Conservation (phyloP, 1,284 basidiomycete genomes). For the Marasmius tenuissimus region DNA sequence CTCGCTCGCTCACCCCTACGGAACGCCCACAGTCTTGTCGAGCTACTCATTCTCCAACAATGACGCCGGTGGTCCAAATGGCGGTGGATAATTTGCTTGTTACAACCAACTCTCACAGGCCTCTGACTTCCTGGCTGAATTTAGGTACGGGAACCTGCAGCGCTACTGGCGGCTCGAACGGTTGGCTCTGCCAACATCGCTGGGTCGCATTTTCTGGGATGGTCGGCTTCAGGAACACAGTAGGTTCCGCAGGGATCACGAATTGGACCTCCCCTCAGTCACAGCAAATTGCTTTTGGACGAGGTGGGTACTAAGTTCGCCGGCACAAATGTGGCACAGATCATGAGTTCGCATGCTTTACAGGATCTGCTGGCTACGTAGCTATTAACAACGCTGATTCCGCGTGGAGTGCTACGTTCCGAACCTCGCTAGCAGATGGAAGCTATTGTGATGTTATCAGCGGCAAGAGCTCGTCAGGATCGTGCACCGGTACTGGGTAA, state of each 20-base stretch:
- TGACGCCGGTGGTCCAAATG: conserved; percentile 59
- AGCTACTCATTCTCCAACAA: conserved; percentile 53
- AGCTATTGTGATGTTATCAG: conserved; percentile 51
- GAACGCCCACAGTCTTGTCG: conserved; percentile 63
- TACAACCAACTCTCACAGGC: no score
- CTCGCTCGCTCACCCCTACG: conserved; percentile 66
- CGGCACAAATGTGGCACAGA: not conserved
- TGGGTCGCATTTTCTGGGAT: conserved; percentile 58
- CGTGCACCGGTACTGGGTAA: conserved; percentile 47
- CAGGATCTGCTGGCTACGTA: conserved; percentile 54
- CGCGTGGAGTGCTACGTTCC: conserved; percentile 41
- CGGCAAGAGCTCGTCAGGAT: conserved; percentile 28
- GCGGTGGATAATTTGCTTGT: conserved; percentile 40
- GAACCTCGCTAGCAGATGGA: conserved; percentile 42
- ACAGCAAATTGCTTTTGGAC: conserved; percentile 62
- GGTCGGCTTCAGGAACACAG: conserved; percentile 63
- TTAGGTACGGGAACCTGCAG: conserved; percentile 54
- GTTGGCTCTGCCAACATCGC: conserved; percentile 69
- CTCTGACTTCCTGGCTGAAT: no score
- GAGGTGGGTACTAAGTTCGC: conserved; percentile 36
- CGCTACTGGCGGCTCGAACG: conserved; percentile 48
- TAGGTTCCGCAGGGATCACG: conserved; percentile 46
- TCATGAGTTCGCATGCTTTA: not conserved
- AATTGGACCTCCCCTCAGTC: conserved; percentile 58
- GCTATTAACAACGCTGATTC: conserved; percentile 50